Evolutionary conservation across 257 asterid species (phyloP).

Genomic region (Solanum appendiculatum): DNA sequence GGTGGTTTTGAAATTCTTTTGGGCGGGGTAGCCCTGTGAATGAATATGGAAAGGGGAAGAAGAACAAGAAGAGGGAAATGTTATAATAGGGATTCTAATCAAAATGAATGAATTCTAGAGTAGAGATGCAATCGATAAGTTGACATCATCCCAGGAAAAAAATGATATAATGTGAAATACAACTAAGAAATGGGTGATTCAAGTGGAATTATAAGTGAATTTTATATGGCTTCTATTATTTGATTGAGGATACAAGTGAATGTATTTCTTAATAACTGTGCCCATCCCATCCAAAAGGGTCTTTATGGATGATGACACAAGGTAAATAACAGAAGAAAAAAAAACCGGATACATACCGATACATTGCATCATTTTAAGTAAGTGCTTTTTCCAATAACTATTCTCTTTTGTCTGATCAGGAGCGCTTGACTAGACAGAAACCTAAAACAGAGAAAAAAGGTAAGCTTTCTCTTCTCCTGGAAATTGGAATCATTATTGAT

Average conservation of each 20-base stretch:
- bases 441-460: slow-evolving; percentile 43
- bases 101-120: not conserved
- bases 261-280: not conserved
- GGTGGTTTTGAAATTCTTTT: not conserved
- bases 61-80: not conserved
- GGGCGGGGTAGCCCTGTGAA: not conserved
- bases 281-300: not conserved
- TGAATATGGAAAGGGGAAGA: not conserved
- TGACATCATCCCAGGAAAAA: not conserved
- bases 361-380: no score
- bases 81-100: not conserved
- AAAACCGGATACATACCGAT: not conserved
- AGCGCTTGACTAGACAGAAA: slow-evolving; percentile 28
- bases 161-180: not conserved
- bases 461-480: slow-evolving; percentile 16
- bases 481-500: not conserved
- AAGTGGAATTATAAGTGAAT: not conserved
- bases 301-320: not conserved
- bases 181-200: not conserved
- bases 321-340: not conserved
- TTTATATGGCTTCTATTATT: not conserved
- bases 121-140: not conserved
- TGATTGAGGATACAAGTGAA: not conserved
- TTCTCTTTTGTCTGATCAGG: slow-evolving; percentile 23
- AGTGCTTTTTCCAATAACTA: no score